These are phyloP conservation scores for Trichoderma erinaceum DNA, from an alignment of 495 filamentous ascomycete genomes.

Conservation along the genomic window DNA sequence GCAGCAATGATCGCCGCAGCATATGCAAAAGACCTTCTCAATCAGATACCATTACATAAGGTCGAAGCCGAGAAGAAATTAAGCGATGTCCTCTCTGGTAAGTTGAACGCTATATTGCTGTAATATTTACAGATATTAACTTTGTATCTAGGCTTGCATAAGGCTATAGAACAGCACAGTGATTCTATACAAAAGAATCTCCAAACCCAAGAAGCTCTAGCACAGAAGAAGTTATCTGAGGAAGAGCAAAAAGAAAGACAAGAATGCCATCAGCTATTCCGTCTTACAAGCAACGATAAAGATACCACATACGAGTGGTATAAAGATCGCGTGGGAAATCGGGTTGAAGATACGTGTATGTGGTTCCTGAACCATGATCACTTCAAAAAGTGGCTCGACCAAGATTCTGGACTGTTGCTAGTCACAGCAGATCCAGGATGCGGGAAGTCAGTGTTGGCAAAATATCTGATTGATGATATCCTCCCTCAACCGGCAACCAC, in stretches of 20 bases:
- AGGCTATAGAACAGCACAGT: background rate
- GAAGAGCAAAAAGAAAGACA: slow-evolving; percentile 25
- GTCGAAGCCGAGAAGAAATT: background rate
- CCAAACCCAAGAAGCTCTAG: background rate
- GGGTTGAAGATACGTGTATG: slow-evolving; percentile 21
- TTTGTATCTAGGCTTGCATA: too few species aligned
- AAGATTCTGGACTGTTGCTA: slow-evolving; percentile 23
- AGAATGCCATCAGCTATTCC: slow-evolving; percentile 31
- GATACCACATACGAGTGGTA: slow-evolving; percentile 40
- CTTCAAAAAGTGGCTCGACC: slow-evolving; percentile 14
- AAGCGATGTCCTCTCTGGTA: background rate
- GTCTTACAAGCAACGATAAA: slow-evolving; percentile 20
- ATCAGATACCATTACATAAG: background rate
- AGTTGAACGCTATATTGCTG: background rate
- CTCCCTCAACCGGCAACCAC: slow-evolving; percentile 15
- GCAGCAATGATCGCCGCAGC: slow-evolving; percentile 1
- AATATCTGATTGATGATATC: slow-evolving; percentile 30
- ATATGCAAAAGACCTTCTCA: slow-evolving; percentile 5
- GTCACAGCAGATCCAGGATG: slow-evolving; percentile 44
- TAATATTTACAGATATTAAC: background rate
- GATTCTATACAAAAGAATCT: background rate
- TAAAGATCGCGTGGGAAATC: slow-evolving; percentile 24
- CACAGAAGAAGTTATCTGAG: background rate
- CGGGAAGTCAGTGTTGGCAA: slow-evolving; percentile 44
- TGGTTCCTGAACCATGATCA: slow-evolving; percentile 29